These are phyloP conservation scores for Cornus controversa DNA, from an alignment of 148 eudicot genomes.

Conservation along the genomic window DNA sequence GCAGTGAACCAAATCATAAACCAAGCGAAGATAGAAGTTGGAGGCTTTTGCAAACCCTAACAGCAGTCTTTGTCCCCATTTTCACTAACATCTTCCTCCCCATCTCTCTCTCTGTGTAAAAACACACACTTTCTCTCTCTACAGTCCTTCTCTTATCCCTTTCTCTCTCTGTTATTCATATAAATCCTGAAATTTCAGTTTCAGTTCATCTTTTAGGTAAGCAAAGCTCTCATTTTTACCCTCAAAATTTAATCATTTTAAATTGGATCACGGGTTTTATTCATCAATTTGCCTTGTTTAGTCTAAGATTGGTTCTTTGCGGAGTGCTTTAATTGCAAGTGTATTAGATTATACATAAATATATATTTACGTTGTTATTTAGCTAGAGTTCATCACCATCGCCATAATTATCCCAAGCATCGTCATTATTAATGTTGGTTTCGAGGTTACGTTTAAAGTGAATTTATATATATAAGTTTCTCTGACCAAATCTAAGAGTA, in stretches of 20 bases:
- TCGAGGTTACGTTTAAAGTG: neutral
- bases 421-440: neutral
- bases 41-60: neutral
- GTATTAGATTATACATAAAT: neutral
- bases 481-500: neutral
- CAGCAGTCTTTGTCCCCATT: neutral
- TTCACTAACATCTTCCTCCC: neutral
- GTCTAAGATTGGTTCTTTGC: neutral
- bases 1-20: neutral
- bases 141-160: neutral
- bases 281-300: neutral
- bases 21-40: neutral
- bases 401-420: neutral
- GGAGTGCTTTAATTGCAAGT: neutral
- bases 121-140: neutral
- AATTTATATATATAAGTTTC: neutral
- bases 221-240: conserved; percentile 5
- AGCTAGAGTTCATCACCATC: neutral
- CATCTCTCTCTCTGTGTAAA: neutral
- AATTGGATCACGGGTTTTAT: neutral
- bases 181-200: neutral
- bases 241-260: neutral
- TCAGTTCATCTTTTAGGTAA: conserved; percentile 8
- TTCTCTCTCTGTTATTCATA: neutral
- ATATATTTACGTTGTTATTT: neutral